Conservation (phyloP, 352 stramenopile genomes). For the Pilasporangium apinafurcum region DNA sequence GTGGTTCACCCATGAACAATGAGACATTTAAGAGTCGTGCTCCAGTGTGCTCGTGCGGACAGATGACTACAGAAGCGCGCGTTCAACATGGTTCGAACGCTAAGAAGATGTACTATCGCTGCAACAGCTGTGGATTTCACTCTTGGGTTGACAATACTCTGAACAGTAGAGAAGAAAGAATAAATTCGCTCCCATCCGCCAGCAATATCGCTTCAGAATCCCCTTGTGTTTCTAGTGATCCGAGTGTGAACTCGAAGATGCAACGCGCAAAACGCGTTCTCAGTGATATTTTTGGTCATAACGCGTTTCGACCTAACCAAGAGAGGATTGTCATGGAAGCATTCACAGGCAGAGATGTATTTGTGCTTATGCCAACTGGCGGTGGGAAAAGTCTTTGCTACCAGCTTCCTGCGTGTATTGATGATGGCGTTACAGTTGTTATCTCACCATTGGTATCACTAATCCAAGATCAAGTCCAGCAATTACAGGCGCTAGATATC, state of each 20-base stretch:
- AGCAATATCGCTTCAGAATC: conserved; percentile 8
- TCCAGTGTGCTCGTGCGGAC: conserved; percentile 54
- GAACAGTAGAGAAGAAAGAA: conserved; percentile 7
- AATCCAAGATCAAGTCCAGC: conserved; percentile 99
- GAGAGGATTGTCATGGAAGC: conserved; percentile 92
- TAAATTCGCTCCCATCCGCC: conserved; percentile 3
- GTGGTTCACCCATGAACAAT: conserved; percentile 3
- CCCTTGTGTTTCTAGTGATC: conserved; percentile 38
- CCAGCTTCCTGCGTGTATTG: conserved; percentile 87
- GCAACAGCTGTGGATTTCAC: conserved; percentile 67
- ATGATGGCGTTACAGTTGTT: conserved; percentile 94
- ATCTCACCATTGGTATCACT: conserved; percentile 98
- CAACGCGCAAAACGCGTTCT: conserved; percentile 62
- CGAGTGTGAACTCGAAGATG: conserved; percentile 59
- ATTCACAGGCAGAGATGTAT: conserved; percentile 92
- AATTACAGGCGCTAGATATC: conserved; percentile 91
- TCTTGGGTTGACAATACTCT: conserved; percentile 48
- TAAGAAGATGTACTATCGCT: conserved; percentile 61
- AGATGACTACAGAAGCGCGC: conserved; percentile 39
- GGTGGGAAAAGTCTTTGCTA: conserved; percentile 99
- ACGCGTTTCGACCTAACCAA: conserved; percentile 93
- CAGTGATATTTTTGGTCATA: conserved; percentile 93
- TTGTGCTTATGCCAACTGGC: conserved; percentile 99
- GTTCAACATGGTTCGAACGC: conserved; percentile 71
- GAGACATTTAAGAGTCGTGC: conserved; percentile 8